Base-by-base conservation (phyloP, 139 green algal genomes). In the Closterium sp. region DNA sequence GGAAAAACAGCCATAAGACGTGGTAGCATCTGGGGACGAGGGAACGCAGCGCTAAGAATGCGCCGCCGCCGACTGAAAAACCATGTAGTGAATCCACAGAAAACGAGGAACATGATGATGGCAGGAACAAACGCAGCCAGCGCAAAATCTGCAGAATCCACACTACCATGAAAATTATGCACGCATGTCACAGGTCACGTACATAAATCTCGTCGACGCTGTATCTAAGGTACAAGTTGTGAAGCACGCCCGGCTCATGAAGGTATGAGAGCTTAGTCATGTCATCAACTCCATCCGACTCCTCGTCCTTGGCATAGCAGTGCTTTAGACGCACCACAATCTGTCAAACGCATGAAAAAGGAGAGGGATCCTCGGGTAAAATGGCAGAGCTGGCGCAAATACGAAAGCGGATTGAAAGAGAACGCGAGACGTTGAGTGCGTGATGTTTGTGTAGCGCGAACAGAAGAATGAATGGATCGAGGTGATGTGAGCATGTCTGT, bases 251-350 rank as follows among this genome's bases (percentile, higher is more conserved):
- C 4, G 98, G 98, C 96, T 99, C 98, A 95, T 99, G 98, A 27
- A 99, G 96, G 95, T 99, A 99, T 0, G 97, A 96, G 85, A 99
- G 96, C 32, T 96, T 97, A 0, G 97, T 99, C 98, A 99, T 99
- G 96, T 99, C 95, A 50, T 96, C 92, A 27, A 95, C 90, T 22
- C 91, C 91, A 88, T 27, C 62, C 28, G 32, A 91, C 13, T 92
- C 89, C 70, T 91, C 38, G 22, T 92, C 89, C 85, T 91, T 92
- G 27, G 89, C n/a, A 70, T 91, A 91, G 24, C 88, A 90, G 34
- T 90, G 34, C 22, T 79, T 90, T 28, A 79, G 13, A 29, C 42
- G 88, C 38, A 90, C 88, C 29, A 79, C 42, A 30, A 90, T 29
- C 88, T 90, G 88, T 17, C 10, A 28, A 90, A 90, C 88, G n/a